Evolutionary conservation across 176 grass and related monocot genomes (phyloP), one percentile per base, ranked within the genome.

Genomic region (Bolboschoenus planiculmis): DNA sequence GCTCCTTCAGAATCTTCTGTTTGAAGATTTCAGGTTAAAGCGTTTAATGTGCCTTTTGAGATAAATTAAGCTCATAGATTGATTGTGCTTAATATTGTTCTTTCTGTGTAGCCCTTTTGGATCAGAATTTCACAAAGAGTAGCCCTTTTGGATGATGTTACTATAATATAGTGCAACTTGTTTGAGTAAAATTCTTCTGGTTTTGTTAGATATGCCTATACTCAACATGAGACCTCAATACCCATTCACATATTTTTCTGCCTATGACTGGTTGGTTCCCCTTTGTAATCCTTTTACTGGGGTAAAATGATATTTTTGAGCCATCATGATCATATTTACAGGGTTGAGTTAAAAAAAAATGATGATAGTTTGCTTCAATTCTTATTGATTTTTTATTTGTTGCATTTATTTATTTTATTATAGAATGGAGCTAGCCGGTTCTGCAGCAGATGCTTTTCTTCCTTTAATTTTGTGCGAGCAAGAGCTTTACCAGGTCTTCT

Each of bases 371-470:
- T 74, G 23, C 40, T 31, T 75, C 42, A 27, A 21, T 30, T 30
- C 13, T 31, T 14, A 26, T 73, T 73, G 21, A 46, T 71, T 15
- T 48, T 74, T 24, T 18, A 36, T 47, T 74, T 74, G 23, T 29
- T 74, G 70, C 10, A 14, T 74, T 6, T 65, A 8, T 65, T 35
- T 35, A 47, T 54, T 13, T 47, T 81, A 24, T 88, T 86, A 75
- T 79, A 98, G 96, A 87, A 91, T 87, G 87, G 96, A 98, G 81
- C 65, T 98, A 57, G 89, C 91, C 48, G 84, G 92, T 86, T 91
- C 89, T 88, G 92, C 96, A 82, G 92, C 96, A 63, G 96, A 98
- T 91, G 87, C 92, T 86, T 60, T 95, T 35, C 89, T 98, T 91
- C 90, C 96, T 77, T 87, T 98, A 78, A 82, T 95, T 88, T 83